Percentiles rank a stretch among this genome's conserved stretches.
These are phyloP conservation scores for Hyaloscypha bicolor DNA, from an alignment of 495 filamentous ascomycete genomes.

Conservation along the genomic window DNA sequence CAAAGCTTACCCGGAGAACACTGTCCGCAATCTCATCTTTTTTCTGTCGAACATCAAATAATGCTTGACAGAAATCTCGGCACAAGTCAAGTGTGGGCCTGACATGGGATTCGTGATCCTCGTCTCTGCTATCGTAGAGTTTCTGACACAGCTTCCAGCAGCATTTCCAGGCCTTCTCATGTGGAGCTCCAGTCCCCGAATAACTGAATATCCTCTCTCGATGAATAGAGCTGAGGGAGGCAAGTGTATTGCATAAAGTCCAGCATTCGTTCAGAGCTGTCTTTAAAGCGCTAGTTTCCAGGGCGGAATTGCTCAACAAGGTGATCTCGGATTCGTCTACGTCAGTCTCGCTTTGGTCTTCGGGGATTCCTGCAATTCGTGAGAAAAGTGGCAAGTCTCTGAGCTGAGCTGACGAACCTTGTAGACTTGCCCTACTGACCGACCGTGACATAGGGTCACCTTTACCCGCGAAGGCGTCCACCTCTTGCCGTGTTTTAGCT, in stretches of 20 bases:
- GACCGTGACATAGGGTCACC: conserved; percentile 39
- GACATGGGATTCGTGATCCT: conserved; percentile 71
- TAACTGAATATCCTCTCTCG: conserved; percentile 74
- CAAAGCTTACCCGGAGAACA: conserved; percentile 86
- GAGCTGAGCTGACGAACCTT: conserved; percentile 55
- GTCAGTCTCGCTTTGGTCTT: conserved; percentile 35
- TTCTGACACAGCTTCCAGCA: conserved; percentile 92
- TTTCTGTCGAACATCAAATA: conserved; percentile 81
- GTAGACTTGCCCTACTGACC: conserved; percentile 64
- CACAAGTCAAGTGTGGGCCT: conserved; percentile 81
- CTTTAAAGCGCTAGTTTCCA: conserved; percentile 73
- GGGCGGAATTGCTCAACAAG: conserved; percentile 49
- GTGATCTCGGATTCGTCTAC: conserved; percentile 43
- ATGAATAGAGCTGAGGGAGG: conserved; percentile 81
- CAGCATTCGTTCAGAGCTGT: conserved; percentile 86
- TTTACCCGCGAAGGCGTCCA: conserved; percentile 54
- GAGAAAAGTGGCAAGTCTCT: conserved; percentile 20
- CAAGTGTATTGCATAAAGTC: conserved; percentile 91
- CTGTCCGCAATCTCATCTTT: conserved; percentile 80
- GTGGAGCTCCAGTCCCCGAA: conserved; percentile 67
- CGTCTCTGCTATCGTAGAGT: conserved; percentile 77
- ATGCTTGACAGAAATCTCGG: conserved; percentile 85
- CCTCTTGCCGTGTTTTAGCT: conserved; percentile 75
- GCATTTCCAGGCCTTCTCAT: conserved; percentile 86
- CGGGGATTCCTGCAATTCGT: conserved; percentile 49